These are phyloP conservation scores for Lasiodiplodia gonubiensis DNA, from an alignment of 2,329 filamentous ascomycete genomes.

Conservation along the genomic window DNA sequence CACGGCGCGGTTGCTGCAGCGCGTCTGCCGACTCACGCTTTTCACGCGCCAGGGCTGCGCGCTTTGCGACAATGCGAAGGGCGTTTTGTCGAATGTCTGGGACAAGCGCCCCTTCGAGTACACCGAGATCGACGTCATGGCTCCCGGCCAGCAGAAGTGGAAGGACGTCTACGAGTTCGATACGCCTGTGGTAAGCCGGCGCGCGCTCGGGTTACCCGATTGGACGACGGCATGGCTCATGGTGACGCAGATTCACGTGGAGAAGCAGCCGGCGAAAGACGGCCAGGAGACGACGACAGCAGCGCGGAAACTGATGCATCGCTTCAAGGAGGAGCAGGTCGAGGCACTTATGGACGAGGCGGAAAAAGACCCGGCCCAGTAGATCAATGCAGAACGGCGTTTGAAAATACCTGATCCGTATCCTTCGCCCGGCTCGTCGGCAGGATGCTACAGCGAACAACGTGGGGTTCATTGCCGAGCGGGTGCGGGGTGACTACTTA, in stretches of 20 bases:
- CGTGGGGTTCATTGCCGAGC: slow-evolving; percentile 27
- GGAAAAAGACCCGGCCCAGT: slow-evolving; percentile 33
- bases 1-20: slow-evolving; percentile 42
- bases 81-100: slow-evolving; percentile 71
- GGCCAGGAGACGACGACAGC: slow-evolving; percentile 59
- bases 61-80: slow-evolving; percentile 71
- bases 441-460: slow-evolving; percentile 25
- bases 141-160: slow-evolving; percentile 68
- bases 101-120: slow-evolving; percentile 70
- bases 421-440: slow-evolving; percentile 24
- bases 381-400: not conserved
- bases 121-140: slow-evolving; percentile 72
- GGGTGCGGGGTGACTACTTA: slow-evolving; percentile 22
- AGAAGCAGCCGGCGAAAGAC: slow-evolving; percentile 51
- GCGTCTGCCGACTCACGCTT: slow-evolving; percentile 67
- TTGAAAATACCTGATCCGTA: slow-evolving; percentile 9
- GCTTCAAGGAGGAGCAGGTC: slow-evolving; percentile 71
- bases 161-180: slow-evolving; percentile 79
- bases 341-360: slow-evolving; percentile 69
- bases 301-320: slow-evolving; percentile 77
- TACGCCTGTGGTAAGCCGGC: slow-evolving; percentile 70
- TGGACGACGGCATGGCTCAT: not conserved
- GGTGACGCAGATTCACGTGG: slow-evolving; percentile 62
- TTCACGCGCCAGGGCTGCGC: slow-evolving; percentile 76
- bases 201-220: not conserved